A percentile compares a stretch with the other conserved stretches of the same genome.
These are phyloP conservation scores for Crithidia fasciculata DNA, from an alignment of 208 protist genomes.

Conservation along the genomic window DNA sequence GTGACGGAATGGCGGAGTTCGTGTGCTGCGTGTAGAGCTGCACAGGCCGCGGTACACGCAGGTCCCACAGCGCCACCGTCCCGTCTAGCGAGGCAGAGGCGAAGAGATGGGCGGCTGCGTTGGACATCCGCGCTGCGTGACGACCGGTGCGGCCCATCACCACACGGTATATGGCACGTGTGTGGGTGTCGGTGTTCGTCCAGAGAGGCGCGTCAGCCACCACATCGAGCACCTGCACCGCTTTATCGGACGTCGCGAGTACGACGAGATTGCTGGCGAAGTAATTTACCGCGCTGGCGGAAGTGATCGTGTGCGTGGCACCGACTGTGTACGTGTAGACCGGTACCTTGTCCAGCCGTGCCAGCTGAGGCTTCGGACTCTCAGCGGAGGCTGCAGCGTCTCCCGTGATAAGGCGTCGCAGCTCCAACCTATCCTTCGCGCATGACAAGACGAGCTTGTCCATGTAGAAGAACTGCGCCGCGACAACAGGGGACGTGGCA, in stretches of 20 bases:
- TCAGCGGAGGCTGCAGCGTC: background rate
- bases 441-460: conserved; percentile 79
- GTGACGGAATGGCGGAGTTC: conserved; percentile 58
- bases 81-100: conserved; percentile 74
- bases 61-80: conserved; percentile 77
- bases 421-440: conserved; percentile 39
- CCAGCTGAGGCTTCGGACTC: background rate
- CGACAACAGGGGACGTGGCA: conserved; percentile 31
- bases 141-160: conserved; percentile 57
- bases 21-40: conserved; percentile 78
- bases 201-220: conserved; percentile 44
- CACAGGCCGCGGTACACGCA: conserved; percentile 48
- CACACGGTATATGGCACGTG: conserved; percentile 68
- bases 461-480: conserved; percentile 77
- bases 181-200: conserved; percentile 55
- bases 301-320: conserved; percentile 54
- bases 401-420: conserved; percentile 26
- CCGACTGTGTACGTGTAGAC: conserved; percentile 34
- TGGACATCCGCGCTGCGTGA: conserved; percentile 31
- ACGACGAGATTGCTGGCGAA: conserved; percentile 78
- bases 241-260: conserved; percentile 73
- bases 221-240: conserved; percentile 70
- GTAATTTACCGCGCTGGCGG: conserved; percentile 74
- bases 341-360: conserved; percentile 36
- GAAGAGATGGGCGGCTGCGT: conserved; percentile 56